These are phyloP conservation scores for Macadamia tetraphylla DNA, from an alignment of 164 flowering plant species.

Conservation along the genomic window DNA sequence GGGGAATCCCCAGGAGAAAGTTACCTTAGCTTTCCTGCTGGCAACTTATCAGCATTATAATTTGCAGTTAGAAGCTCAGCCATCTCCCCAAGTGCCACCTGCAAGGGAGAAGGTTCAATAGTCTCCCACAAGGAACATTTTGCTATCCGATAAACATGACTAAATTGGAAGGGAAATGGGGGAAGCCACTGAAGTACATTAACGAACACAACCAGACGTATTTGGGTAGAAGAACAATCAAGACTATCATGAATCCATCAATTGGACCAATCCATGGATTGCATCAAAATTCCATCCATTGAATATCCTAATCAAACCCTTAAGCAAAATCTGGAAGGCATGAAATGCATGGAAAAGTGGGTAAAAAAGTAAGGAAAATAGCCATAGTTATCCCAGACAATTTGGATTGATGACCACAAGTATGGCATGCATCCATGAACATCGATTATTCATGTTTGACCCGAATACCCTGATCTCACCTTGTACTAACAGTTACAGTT, in stretches of 20 bases:
- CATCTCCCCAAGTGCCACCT: conserved; percentile 98
- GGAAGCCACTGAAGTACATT: neutral
- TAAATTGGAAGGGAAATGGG: neutral
- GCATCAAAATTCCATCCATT: no score
- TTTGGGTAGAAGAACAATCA: no score
- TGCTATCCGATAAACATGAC: neutral
- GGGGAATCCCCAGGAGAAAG: neutral
- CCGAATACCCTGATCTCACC: neutral
- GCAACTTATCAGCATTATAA: conserved; percentile 70
- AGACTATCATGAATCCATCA: no score
- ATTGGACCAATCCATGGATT: no score
- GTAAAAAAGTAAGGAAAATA: neutral
- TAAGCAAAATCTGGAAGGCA: no score
- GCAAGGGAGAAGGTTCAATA: conserved; percentile 4
- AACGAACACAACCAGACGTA: neutral
- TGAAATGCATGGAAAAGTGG: neutral
- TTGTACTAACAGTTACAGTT: no score
- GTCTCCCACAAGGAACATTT: neutral
- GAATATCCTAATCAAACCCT: no score
- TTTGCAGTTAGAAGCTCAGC: conserved; percentile 56
- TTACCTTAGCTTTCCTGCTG: conserved; percentile 83
- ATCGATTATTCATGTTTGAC: neutral
- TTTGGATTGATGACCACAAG: neutral
- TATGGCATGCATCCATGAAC: neutral
- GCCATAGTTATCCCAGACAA: no score